Evolutionary conservation across 306 rosid genomes (phyloP), one percentile per base, ranked within the genome.

Genomic region (Begonia masoniana): DNA sequence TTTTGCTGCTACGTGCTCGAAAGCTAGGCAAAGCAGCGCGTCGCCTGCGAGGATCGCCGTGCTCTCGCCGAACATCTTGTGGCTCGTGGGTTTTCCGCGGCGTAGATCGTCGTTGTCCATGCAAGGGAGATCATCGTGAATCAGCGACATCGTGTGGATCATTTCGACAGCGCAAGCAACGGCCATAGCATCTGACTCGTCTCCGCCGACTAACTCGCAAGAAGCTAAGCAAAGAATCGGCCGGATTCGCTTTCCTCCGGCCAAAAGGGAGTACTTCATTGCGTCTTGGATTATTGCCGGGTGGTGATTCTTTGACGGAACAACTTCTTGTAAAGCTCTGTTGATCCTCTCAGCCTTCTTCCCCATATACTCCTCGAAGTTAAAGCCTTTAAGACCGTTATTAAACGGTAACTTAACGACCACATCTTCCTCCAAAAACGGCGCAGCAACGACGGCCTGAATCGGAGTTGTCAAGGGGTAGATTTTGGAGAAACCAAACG

Each of bases 61-160:
- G 17, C 41, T 62, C 51, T 73, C 71, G 1, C 78, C 74, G 4
- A 58, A 68, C 47, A 52, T 65, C 75, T 61, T 58, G 60, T 69
- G 72, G 35, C 51, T 65, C 0, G 76, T 15, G 9, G 61, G 72
- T 14, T 57, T 65, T 1, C 75, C 69, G 0, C 69, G 51, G 13
- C 75, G 16, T 12, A 43, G 51, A 54, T 69, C 61, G 1, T 65
- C 76, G 11, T 74, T 51, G 48, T 74, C 76, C 76, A 65, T 69
- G 50, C 79, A 74, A 55, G 79, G 79, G 26, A 69, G 72, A 31
- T 74, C 67, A 11, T 74, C 75, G 10, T 64, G 74, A 54, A 61
- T 64, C 3, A 73, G 46, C 26, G 71, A 47, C 67, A 60, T 50
- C 36, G 68, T 74, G 15, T 60, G 64, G 50, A 64, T 54, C 68